Evolutionary conservation across 2,329 filamentous ascomycete species (phyloP).

Genomic region (Penicillium sp.): DNA sequence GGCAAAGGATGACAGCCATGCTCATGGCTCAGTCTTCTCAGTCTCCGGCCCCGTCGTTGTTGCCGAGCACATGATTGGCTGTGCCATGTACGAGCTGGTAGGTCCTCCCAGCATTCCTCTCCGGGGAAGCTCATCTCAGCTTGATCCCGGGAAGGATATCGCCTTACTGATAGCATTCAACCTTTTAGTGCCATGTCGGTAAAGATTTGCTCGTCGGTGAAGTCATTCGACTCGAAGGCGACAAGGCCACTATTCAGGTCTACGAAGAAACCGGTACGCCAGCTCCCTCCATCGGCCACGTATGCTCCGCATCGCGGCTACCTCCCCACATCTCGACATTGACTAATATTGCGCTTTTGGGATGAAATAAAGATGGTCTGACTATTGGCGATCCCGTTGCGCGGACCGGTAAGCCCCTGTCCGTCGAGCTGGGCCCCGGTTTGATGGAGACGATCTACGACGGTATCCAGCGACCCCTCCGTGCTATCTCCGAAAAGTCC

Average conservation of each 20-base stretch:
- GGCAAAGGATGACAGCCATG: conserved; percentile 55
- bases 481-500: conserved; percentile 76
- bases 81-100: conserved; percentile 99
- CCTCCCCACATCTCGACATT: conserved; percentile 18
- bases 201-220: conserved; percentile 92
- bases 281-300: conserved; percentile 17
- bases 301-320: conserved; percentile 15
- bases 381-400: conserved; percentile 92
- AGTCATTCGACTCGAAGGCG: conserved; percentile 95
- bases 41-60: conserved; percentile 88
- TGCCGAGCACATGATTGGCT: conserved; percentile 97
- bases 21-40: conserved; percentile 71
- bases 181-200: conserved; percentile 79
- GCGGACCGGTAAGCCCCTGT: conserved; percentile 92
- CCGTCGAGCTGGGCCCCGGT: conserved; percentile 95
- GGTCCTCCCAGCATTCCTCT: conserved; percentile 38
- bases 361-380: conserved; percentile 71
- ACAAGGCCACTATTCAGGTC: conserved; percentile 97
- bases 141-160: conserved; percentile 10
- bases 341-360: conserved; percentile 15
- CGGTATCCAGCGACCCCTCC: conserved; percentile 94
- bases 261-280: conserved; percentile 92
- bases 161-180: conserved; percentile 12
- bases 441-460: conserved; percentile 99
- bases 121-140: conserved; percentile 20